Conservation (phyloP, 2,329 filamentous ascomycete genomes). For the Aspergillus sojae region DNA sequence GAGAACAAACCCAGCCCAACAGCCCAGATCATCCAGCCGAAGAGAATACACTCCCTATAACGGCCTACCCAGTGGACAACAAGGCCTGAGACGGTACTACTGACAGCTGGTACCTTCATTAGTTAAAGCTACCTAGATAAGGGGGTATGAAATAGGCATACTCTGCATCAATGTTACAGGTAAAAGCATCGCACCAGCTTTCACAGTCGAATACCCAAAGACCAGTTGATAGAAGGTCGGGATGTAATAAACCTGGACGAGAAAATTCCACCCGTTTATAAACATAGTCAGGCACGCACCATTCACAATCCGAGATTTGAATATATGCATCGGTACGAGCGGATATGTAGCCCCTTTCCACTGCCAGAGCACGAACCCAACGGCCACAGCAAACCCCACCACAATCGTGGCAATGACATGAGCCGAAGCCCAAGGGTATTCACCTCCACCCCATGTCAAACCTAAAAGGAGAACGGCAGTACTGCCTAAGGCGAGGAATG, state of each 20-base stretch:
- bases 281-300: constrained; percentile 60
- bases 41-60: constrained; percentile 58
- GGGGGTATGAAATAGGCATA: constrained; percentile 14
- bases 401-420: constrained; percentile 59
- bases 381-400: constrained; percentile 45
- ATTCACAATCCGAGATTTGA: constrained; percentile 56
- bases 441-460: constrained; percentile 62
- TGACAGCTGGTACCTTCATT: constrained; percentile 38
- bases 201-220: constrained; percentile 45
- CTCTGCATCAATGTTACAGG: constrained; percentile 54
- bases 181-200: constrained; percentile 55
- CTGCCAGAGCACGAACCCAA: constrained; percentile 36
- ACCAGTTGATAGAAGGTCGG: constrained; percentile 65
- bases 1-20: constrained; percentile 57
- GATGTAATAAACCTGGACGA: constrained; percentile 64
- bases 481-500: constrained; percentile 47
- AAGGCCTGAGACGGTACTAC: constrained; percentile 56
- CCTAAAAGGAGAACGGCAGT: constrained; percentile 54
- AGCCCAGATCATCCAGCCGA: constrained; percentile 57
- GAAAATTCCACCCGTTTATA: constrained; percentile 62
- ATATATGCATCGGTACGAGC: constrained; percentile 51
- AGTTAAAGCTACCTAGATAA: constrained; percentile 29
- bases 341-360: constrained; percentile 36
- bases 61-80: constrained; percentile 57
- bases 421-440: constrained; percentile 59